Conservation (phyloP, 352 stramenopile genomes). For the Blastocystis sp. region DNA sequence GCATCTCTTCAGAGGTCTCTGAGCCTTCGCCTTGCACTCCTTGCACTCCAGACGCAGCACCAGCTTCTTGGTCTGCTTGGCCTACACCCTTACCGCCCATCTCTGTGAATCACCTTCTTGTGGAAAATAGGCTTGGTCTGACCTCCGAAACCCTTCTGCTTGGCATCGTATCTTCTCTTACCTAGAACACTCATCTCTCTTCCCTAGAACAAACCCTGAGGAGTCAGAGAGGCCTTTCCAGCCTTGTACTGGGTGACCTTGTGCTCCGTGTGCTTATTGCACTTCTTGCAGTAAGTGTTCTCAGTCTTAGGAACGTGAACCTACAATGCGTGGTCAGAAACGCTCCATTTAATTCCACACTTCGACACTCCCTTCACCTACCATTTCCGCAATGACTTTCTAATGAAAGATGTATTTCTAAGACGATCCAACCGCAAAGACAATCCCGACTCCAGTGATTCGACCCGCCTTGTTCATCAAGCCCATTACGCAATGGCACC, state of each 20-base stretch:
- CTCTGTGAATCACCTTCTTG: constrained; percentile 77
- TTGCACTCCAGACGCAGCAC: constrained; percentile 97
- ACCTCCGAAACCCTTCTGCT: constrained; percentile 99
- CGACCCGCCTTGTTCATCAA: background rate
- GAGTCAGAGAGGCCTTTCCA: constrained; percentile 97
- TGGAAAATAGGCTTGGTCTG: constrained; percentile 99
- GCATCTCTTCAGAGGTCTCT: constrained; percentile 92
- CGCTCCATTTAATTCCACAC: background rate
- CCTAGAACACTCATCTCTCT: background rate
- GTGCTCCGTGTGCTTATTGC: constrained; percentile 93
- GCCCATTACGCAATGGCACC: background rate
- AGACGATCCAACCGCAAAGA: background rate
- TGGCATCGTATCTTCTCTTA: constrained; percentile 94
- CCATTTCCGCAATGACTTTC: background rate
- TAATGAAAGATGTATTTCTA: background rate
- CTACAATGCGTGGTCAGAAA: constrained; percentile 59
- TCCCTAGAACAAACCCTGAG: constrained; percentile 68
- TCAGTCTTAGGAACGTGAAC: constrained; percentile 99
- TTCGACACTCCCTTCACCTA: background rate
- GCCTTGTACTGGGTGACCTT: constrained; percentile 99
- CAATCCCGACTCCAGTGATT: background rate
- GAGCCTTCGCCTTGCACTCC: constrained; percentile 98
- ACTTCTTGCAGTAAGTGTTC: constrained; percentile 97
- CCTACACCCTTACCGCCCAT: constrained; percentile 63
- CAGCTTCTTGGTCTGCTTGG: constrained; percentile 93